Evolutionary conservation across 805 yeast genomes (phyloP), one percentile per base, ranked within the genome.

Genomic region (Kodamaea laetipori): DNA sequence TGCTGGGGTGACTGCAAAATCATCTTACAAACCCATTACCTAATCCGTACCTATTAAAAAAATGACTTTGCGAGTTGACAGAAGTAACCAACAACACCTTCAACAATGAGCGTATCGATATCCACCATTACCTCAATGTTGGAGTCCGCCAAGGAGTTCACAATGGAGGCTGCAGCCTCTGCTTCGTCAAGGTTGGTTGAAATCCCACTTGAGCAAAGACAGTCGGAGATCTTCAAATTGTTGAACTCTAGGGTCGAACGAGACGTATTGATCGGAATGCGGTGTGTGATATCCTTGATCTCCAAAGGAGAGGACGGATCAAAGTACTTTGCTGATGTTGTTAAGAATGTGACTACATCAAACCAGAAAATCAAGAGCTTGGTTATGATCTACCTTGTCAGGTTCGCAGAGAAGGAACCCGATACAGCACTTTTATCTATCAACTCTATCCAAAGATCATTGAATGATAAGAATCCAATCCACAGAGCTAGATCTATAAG

Each of bases 371-470:
- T 88, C 21, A 79, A 87, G 47, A 80, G 84, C 52, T 72, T 92
- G 59, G 96, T 90, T 1, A 80, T 87, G 63, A 72, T 84, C 1
- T 88, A 87, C 53, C 66, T 94, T 38, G 67, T 82, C 33, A 74
- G 86, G 44, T 89, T 80, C 60, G 94, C 96, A 17, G 95, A 88
- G 49, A 63, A 72, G 43, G 90, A 88, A 52, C 96, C 94, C 7
- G 96, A 90, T 60, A 76, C 87, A n/a, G 94, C 98, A 2, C 73
- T 94, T 15, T 71, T 94, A 36, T 81, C 96, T 1, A 86, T 94
- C 51, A 94, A 94, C 62, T 86, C 97, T 1, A 86, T 94, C 38
- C 99, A 94, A 61, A 89, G 86, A 63, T 75, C 88, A 1, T 65
- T 92, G 21, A 70, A 76, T 7, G 96, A 89, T 53, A 80, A 80